Evolutionary conservation across 2,329 filamentous ascomycete genomes (phyloP), one percentile per base, ranked within the genome.

Genomic region (Raffaelea albimanens): DNA sequence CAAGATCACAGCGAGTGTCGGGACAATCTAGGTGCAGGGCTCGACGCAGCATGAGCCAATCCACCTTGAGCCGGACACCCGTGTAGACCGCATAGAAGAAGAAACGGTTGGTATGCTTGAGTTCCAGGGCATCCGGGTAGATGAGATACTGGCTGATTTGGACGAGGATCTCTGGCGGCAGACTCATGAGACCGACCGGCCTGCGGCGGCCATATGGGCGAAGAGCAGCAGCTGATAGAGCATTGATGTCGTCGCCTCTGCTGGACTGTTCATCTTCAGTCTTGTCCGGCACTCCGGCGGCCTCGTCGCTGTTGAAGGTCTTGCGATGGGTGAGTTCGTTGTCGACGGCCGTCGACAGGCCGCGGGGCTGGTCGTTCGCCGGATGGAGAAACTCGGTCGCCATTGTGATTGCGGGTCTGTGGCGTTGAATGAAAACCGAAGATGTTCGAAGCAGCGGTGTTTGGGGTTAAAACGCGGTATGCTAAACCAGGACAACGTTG

Each of bases 41-140:
- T 18, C 80, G 72, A 13, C 83, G 73, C 55, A 83, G 72, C 50
- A 86, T 69, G 4, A 87, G 68, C 83, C 83, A 87, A 49, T 76
- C 73, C 13, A 87, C 73, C 59, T 86, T 85, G 40, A 85, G 67
- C 23, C 69, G 62, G 25, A 86, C 67, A 33, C 79, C 80, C 1
- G 83, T 87, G 59, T 82, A 72, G 51, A 86, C 80, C 2, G 85
- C 63, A 43, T 61, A 57, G 64, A 80, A 82, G 60, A 87, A 82
- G 57, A 83, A 71, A 49, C 72, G 71, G 57, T 67, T 80, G 19
- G 76, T 76, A 59, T 86, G 82, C 57, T 86, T 86, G 16, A 87
- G 66, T 0, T 82, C 82, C 1, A 87, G 70, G 0, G 83, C 83
- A 52, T 87, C 83, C 0, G 83, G 83, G 52, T 87, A 87, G 29